These are phyloP conservation scores for Rhinocladiella similis DNA, from an alignment of 2,329 filamentous ascomycete genomes.

Conservation along the genomic window DNA sequence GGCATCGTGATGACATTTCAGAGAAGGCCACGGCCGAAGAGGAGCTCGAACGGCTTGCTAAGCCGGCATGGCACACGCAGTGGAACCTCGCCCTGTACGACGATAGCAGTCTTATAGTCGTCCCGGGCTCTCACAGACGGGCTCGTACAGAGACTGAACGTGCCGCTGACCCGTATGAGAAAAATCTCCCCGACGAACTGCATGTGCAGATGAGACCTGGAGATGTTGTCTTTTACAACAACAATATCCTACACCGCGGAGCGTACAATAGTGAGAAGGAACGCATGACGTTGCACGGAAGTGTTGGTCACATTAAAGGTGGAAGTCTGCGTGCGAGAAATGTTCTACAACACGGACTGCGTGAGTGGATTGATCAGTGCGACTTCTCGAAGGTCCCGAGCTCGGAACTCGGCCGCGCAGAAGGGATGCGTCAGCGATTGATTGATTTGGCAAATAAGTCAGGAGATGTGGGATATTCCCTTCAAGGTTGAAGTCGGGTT, in stretches of 20 bases:
- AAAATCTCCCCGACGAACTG: conserved; percentile 61
- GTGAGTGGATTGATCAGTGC: conserved; percentile 42
- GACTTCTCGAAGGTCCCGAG: conserved; percentile 42
- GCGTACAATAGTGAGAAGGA: conserved; percentile 41
- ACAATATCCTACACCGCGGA: conserved; percentile 69
- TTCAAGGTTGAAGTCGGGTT: conserved; percentile 35
- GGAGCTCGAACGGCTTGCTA: conserved; percentile 61
- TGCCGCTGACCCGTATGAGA: conserved; percentile 63
- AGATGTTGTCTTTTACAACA: conserved; percentile 86
- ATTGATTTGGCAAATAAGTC: conserved; percentile 45
- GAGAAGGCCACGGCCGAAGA: conserved; percentile 64
- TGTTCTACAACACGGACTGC: conserved; percentile 47
- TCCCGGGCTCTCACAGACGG: conserved; percentile 73
- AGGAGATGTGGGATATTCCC: conserved; percentile 43
- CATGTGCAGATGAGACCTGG: conserved; percentile 68
- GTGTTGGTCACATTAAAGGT: conserved; percentile 37
- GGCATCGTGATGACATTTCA: conserved; percentile 82
- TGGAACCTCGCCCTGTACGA: conserved; percentile 81
- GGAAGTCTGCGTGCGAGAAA: conserved; percentile 41
- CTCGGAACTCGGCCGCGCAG: conserved; percentile 35
- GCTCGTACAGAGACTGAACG: conserved; percentile 70
- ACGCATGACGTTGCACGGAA: conserved; percentile 43
- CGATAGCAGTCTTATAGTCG: conserved; percentile 71
- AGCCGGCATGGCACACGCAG: conserved; percentile 71
- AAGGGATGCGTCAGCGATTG: conserved; percentile 44